phyloP scores from a whole-genome alignment of 495 filamentous ascomycete genomes.

The Podospora didyma region DNA sequence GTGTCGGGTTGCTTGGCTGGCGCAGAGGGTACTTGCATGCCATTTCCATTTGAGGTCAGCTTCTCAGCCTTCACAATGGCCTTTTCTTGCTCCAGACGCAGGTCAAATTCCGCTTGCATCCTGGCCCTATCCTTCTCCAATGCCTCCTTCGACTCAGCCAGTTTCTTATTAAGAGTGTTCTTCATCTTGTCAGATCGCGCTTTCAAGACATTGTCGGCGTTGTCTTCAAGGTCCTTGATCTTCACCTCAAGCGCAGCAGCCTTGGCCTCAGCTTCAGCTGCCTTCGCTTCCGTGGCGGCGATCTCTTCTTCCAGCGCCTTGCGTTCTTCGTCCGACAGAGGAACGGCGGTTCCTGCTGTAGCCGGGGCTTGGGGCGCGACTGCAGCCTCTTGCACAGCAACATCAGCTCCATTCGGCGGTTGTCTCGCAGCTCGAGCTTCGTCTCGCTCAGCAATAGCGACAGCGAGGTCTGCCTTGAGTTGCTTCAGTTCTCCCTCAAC shows the following conservation, averaged over 20 bases:
- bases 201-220: slow-evolving; percentile 53
- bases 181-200: slow-evolving; percentile 70
- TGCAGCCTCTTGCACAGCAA: slow-evolving; percentile 30
- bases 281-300: slow-evolving; percentile 39
- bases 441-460: slow-evolving; percentile 38
- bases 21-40: slow-evolving; percentile 29
- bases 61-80: slow-evolving; percentile 51
- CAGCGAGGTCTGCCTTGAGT: slow-evolving; percentile 39
- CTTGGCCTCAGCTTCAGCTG: too few species aligned
- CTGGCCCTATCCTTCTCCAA: slow-evolving; percentile 47
- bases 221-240: slow-evolving; percentile 48
- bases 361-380: slow-evolving; percentile 25
- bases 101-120: slow-evolving; percentile 57
- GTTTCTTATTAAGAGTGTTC: slow-evolving; percentile 61
- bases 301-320: slow-evolving; percentile 49
- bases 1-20: slow-evolving; percentile 23
- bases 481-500: slow-evolving; percentile 45
- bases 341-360: slow-evolving; percentile 2
- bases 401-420: slow-evolving; percentile 29
- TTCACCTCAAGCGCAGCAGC: too few species aligned
- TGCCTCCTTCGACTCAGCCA: slow-evolving; percentile 57
- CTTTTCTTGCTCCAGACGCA: slow-evolving; percentile 62
- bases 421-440: slow-evolving; percentile 45
- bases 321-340: slow-evolving; percentile 47
- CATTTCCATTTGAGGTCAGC: slow-evolving; percentile 10